phyloP scores from a whole-genome alignment of 2,329 filamentous ascomycete genomes.

The Aureobasidium sp. region DNA sequence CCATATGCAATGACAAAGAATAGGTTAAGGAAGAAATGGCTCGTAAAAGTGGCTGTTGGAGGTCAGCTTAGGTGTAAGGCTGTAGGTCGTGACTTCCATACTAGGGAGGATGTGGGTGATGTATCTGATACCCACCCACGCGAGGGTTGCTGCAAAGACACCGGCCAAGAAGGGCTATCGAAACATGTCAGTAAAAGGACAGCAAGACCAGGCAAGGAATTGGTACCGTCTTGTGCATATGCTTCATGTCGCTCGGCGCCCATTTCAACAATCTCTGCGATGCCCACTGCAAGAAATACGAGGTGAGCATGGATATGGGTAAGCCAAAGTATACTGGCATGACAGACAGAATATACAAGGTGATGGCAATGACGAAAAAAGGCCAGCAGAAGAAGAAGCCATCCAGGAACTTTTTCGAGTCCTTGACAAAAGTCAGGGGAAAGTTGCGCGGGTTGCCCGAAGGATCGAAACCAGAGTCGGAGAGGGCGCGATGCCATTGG shows the following conservation, averaged over 20 bases:
- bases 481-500: constrained; percentile 75
- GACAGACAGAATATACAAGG: constrained; percentile 64
- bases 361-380: constrained; percentile 65
- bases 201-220: not conserved
- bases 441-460: constrained; percentile 69
- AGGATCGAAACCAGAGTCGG: constrained; percentile 75
- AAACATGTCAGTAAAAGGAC: not conserved
- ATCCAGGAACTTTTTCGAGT: constrained; percentile 68
- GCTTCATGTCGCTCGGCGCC: constrained; percentile 80
- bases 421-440: constrained; percentile 68
- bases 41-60: constrained; percentile 53
- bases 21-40: constrained; percentile 70
- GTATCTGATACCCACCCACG: constrained; percentile 73
- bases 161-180: constrained; percentile 79
- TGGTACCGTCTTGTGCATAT: constrained; percentile 79
- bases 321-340: constrained; percentile 68
- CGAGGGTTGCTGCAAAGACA: constrained; percentile 82
- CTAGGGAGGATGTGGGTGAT: constrained; percentile 62
- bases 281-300: constrained; percentile 67
- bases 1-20: constrained; percentile 58
- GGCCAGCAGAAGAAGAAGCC: constrained; percentile 89
- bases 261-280: constrained; percentile 72
- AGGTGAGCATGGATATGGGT: constrained; percentile 60
- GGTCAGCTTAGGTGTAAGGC: constrained; percentile 17
- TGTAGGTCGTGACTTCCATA: constrained; percentile 36